Percentiles rank a stretch among this genome's conserved stretches.
Conservation (phyloP, 2,329 filamentous ascomycete genomes). For the Pseudopyrenochaeta lycopersici region DNA sequence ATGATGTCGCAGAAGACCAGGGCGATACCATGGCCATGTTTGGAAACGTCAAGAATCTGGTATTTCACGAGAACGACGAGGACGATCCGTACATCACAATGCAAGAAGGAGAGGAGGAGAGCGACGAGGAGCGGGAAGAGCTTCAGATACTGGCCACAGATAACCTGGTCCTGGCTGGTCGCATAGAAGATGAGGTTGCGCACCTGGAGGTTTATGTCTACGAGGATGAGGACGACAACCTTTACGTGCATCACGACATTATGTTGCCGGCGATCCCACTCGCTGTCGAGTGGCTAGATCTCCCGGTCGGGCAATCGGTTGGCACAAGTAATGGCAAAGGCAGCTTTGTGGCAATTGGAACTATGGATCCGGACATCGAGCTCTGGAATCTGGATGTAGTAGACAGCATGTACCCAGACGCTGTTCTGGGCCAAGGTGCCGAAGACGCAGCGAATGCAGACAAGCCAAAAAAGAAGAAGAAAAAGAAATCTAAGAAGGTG, state of each 20-base stretch:
- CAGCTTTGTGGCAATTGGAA: slow-evolving; percentile 94
- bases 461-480: slow-evolving; percentile 83
- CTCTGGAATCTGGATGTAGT: slow-evolving; percentile 97
- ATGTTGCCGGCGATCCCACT: slow-evolving; percentile 98
- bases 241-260: slow-evolving; percentile 99
- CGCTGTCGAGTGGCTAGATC: slow-evolving; percentile 93
- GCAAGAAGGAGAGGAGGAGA: slow-evolving; percentile 71
- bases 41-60: slow-evolving; percentile 90
- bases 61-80: slow-evolving; percentile 93
- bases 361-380: slow-evolving; percentile 98
- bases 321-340: slow-evolving; percentile 69
- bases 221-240: slow-evolving; percentile 92
- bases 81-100: slow-evolving; percentile 97
- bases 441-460: slow-evolving; percentile 62
- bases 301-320: slow-evolving; percentile 77
- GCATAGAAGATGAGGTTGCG: slow-evolving; percentile 96
- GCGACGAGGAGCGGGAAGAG: slow-evolving; percentile 91
- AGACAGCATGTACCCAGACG: slow-evolving; percentile 98
- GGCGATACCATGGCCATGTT: slow-evolving; percentile 88
- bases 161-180: slow-evolving; percentile 89
- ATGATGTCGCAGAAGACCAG: slow-evolving; percentile 75
- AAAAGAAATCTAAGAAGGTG: slow-evolving; percentile 86
- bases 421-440: slow-evolving; percentile 80
- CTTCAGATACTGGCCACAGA: slow-evolving; percentile 92
- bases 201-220: slow-evolving; percentile 98